phyloP scores from a whole-genome alignment of 306 rosid species.

The Neltuma alba region DNA sequence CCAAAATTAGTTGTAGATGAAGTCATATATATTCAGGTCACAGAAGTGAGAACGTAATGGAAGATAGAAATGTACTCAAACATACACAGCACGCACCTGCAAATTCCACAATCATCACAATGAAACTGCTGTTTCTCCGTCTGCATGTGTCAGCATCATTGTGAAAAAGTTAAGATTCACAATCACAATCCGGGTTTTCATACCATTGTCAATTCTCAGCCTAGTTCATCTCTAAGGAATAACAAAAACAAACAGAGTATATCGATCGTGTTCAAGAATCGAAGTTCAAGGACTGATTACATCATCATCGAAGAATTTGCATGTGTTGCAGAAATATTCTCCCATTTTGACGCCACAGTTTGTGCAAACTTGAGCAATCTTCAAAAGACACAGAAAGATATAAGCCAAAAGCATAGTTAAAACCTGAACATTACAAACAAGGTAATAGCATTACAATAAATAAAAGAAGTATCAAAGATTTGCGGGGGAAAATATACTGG shows the following conservation, averaged over 20 bases:
- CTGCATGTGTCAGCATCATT: slow-evolving; percentile 49
- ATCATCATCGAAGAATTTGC: slow-evolving; percentile 92
- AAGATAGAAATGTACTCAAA: slow-evolving; percentile 22
- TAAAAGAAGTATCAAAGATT: slow-evolving; percentile 8
- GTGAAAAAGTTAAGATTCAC: slow-evolving; percentile 14
- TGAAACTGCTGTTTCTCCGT: slow-evolving; percentile 77
- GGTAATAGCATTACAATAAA: too few relatives aligned
- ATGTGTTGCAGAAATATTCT: slow-evolving; percentile 85
- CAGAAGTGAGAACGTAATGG: neutral
- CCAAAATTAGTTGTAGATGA: slow-evolving; percentile 28
- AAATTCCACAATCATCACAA: slow-evolving; percentile 96
- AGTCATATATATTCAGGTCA: slow-evolving; percentile 29
- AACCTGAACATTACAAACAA: neutral
- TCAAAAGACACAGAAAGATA: slow-evolving; percentile 7
- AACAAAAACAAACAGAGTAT: slow-evolving; percentile 4
- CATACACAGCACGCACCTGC: slow-evolving; percentile 58
- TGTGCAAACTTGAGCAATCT: slow-evolving; percentile 87
- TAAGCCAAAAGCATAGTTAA: slow-evolving; percentile 11
- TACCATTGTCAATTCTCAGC: slow-evolving; percentile 24
- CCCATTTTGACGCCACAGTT: slow-evolving; percentile 96
- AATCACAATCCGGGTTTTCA: slow-evolving; percentile 18
- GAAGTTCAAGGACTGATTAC: slow-evolving; percentile 46
- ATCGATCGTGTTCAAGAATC: slow-evolving; percentile 21
- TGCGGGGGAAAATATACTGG: slow-evolving; percentile 51
- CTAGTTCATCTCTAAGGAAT: slow-evolving; percentile 23